These are phyloP conservation scores for Phytopythium vexans DNA, from an alignment of 352 stramenopile species.

Conservation along the genomic window DNA sequence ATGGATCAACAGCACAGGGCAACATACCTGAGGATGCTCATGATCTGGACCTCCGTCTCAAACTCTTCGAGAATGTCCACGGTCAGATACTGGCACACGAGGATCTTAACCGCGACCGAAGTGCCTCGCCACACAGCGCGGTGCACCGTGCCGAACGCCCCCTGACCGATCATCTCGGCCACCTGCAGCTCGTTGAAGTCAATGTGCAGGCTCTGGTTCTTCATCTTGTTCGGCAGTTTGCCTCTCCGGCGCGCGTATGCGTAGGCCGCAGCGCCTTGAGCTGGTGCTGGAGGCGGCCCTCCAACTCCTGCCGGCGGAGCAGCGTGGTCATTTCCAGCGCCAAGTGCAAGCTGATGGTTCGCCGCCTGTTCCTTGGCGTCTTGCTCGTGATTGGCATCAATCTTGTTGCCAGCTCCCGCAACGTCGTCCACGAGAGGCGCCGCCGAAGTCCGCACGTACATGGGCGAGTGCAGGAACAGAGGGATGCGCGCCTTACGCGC, in stretches of 20 bases:
- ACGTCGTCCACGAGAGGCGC: conserved; percentile 51
- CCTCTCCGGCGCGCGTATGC: conserved; percentile 4
- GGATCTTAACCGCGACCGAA: conserved; percentile 80
- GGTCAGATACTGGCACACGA: conserved; percentile 81
- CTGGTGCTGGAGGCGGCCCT: neutral
- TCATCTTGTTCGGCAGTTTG: conserved; percentile 35
- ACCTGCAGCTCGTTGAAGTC: conserved; percentile 79
- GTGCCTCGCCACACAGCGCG: conserved; percentile 68
- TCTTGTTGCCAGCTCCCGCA: conserved; percentile 3
- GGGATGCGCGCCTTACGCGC: conserved; percentile 79
- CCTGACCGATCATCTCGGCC: conserved; percentile 81
- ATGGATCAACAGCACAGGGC: neutral
- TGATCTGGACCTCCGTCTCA: conserved; percentile 87
- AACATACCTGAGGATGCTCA: conserved; percentile 81
- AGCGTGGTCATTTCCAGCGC: neutral
- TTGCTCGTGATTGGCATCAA: neutral
- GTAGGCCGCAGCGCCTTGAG: neutral
- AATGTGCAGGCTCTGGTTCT: conserved; percentile 80
- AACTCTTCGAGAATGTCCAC: conserved; percentile 86
- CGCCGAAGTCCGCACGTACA: conserved; percentile 80
- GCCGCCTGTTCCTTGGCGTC: neutral
- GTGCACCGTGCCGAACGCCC: conserved; percentile 83
- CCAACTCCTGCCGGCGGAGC: neutral
- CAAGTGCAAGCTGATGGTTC: neutral
- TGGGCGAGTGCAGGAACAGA: conserved; percentile 82